Percentiles rank a stretch among this genome's conserved stretches.
These are phyloP conservation scores for Neurospora sp. DNA, from an alignment of 495 filamentous ascomycete species.

Conservation along the genomic window DNA sequence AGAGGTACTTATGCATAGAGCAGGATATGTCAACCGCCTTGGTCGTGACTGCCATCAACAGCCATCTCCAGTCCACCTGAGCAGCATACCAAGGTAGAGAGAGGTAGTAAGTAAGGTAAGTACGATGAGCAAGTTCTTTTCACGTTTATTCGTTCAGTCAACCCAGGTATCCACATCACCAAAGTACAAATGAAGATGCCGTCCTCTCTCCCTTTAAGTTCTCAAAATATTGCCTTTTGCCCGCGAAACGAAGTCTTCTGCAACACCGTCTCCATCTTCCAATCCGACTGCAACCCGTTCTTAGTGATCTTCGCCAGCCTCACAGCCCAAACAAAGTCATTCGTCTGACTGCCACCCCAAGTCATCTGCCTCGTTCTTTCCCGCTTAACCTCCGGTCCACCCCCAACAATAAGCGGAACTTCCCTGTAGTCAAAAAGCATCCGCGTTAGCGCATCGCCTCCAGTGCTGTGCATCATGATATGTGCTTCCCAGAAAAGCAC, in stretches of 20 bases:
- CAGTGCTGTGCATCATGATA: neutral
- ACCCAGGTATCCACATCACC: too few species aligned
- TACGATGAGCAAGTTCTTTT: too few species aligned
- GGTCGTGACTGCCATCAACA: too few species aligned
- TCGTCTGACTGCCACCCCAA: neutral
- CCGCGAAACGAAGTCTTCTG: neutral
- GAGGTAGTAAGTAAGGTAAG: too few species aligned
- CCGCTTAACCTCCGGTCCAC: neutral
- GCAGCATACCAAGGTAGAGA: too few species aligned
- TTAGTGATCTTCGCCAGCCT: constrained; percentile 6
- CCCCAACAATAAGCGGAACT: neutral
- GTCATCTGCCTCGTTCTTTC: neutral
- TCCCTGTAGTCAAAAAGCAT: neutral
- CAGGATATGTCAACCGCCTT: neutral
- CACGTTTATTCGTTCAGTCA: too few species aligned
- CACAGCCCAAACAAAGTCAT: constrained; percentile 9
- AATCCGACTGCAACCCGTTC: constrained; percentile 1
- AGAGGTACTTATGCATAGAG: neutral
- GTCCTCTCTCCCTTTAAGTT: neutral
- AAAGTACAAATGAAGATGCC: neutral
- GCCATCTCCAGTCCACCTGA: too few species aligned
- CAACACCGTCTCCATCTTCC: neutral
- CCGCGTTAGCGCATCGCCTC: neutral
- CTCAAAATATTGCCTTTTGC: neutral
- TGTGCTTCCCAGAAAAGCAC: neutral